These are phyloP conservation scores for Millerozyma miso DNA, from an alignment of 805 yeast genomes.

Conservation along the genomic window DNA sequence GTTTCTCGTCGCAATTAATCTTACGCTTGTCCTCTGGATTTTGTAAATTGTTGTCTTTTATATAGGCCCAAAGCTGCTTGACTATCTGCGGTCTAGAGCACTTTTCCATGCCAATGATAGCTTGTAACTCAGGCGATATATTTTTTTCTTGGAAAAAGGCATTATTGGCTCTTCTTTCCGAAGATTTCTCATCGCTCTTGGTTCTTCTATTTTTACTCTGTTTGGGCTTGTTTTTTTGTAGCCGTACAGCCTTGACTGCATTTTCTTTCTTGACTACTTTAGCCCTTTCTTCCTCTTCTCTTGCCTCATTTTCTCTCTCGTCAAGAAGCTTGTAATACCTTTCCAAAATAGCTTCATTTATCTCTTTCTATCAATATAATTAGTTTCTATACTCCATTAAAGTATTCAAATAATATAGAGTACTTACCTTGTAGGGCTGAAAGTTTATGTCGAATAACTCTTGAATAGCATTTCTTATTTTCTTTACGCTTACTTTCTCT, in stretches of 20 bases:
- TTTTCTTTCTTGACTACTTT: constrained; percentile 45
- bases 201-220: constrained; percentile 10
- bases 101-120: constrained; percentile 38
- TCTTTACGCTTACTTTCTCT: constrained; percentile 65
- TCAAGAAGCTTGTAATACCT: constrained; percentile 50
- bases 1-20: constrained; percentile 57
- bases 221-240: constrained; percentile 33
- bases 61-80: constrained; percentile 65
- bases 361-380: constrained; percentile 39
- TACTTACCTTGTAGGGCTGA: constrained; percentile 39
- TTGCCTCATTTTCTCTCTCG: constrained; percentile 27
- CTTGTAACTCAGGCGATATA: constrained; percentile 49
- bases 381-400: constrained; percentile 11
- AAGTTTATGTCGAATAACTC: constrained; percentile 60
- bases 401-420: neutral
- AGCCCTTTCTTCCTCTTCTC: constrained; percentile 14
- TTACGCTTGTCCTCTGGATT: constrained; percentile 63
- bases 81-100: constrained; percentile 69
- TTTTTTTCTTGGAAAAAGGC: constrained; percentile 41
- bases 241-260: constrained; percentile 46
- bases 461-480: constrained; percentile 68
- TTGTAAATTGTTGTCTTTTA: constrained; percentile 58
- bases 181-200: constrained; percentile 11
- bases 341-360: constrained; percentile 57
- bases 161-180: constrained; percentile 24